Evolutionary conservation across 1,139 yeast genomes (phyloP), one percentile per base, ranked within the genome.

Genomic region (Zygoascus hellenicus): DNA sequence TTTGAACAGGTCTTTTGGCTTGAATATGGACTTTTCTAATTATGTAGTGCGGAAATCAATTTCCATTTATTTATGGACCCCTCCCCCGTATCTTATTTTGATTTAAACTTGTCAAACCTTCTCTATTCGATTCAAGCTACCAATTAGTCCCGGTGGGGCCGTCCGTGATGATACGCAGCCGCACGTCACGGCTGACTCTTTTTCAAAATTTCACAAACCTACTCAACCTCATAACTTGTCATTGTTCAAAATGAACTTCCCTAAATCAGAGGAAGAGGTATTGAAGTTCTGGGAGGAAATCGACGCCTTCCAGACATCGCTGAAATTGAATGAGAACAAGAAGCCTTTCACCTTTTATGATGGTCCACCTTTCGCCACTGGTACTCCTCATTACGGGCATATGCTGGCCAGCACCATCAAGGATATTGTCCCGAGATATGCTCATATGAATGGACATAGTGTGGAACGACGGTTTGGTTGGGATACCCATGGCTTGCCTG

Each of bases 281-380:
- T 75, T 83, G 52, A 72, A 77, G 49, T 77, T 76, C 61, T 92
- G 99, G 99, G 78, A 83, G 48, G 94, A 89, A 53, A 76, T 87
- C 58, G 85, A 89, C 66, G 98, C 98, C 16, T 94, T 94, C 74
- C 89, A 88, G 57, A 83, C 87, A 46, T 81, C 95, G 39, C 67
- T 89, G 56, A 82, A 89, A 66, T 74, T 89, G 56, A 86, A 95
- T 45, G 76, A 90, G 65, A 97, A 79, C 51, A 78, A 82, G 57
- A 95, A 95, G 36, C 84, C 83, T 49, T 92, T 90, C 67, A 80
- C 97, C 41, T 92, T 92, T 67, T 94, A 87, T 64, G 99, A 92
- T 69, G 99, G 99, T 31, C 99, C 99, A 10, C 99, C 99, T 57
- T 92, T 92, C 68, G 99, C 99, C 50, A 92, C 98, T 4, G 97